These are phyloP conservation scores for Phytophthora megakarya DNA, from an alignment of 352 stramenopile genomes.

Conservation along the genomic window DNA sequence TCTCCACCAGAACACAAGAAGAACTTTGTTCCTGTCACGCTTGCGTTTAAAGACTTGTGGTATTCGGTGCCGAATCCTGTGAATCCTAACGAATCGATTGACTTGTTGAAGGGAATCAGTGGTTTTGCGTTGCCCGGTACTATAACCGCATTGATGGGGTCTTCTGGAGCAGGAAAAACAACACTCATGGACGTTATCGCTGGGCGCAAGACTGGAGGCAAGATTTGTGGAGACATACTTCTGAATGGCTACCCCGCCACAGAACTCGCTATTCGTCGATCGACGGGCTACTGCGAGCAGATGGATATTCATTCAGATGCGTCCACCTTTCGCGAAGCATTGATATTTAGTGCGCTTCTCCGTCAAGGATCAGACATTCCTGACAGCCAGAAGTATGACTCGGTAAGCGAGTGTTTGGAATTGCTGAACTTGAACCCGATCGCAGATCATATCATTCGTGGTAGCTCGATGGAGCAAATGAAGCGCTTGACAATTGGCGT, in stretches of 20 bases:
- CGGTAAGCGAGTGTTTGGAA: conserved; percentile 31
- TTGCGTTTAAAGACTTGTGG: conserved; percentile 47
- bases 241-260: conserved; percentile 22
- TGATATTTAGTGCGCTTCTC: conserved; percentile 27
- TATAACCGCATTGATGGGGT: conserved; percentile 67
- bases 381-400: conserved; percentile 17
- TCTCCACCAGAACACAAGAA: background rate
- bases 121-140: conserved; percentile 51
- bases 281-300: conserved; percentile 63
- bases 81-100: conserved; percentile 38
- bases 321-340: conserved; percentile 75
- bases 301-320: conserved; percentile 84
- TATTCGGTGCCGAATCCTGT: conserved; percentile 42
- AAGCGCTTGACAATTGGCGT: conserved; percentile 28
- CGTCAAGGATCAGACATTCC: conserved; percentile 19
- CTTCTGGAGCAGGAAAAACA: conserved; percentile 56
- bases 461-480: conserved; percentile 28
- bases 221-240: conserved; percentile 15
- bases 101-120: conserved; percentile 76
- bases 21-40: conserved; percentile 37
- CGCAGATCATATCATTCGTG: conserved; percentile 43
- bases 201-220: conserved; percentile 23
- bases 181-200: conserved; percentile 28
- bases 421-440: conserved; percentile 41
- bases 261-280: conserved; percentile 32